Evolutionary conservation across 225 moss, liverwort and hornwort species (phyloP).

Genomic region (Sphagnum contortum): DNA sequence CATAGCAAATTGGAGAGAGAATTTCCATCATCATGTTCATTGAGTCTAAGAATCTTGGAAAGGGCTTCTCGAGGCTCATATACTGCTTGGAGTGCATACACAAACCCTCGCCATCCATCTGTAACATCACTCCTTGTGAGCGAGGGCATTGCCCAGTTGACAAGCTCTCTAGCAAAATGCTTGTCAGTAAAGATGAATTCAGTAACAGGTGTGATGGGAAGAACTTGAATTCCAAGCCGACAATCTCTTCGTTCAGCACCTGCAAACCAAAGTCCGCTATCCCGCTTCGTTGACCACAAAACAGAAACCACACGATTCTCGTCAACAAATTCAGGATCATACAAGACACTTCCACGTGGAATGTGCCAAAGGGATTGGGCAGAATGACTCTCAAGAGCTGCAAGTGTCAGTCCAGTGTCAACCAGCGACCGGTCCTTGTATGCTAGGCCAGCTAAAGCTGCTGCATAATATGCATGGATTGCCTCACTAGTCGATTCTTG

Average conservation of each 20-base stretch:
- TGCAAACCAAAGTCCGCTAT: slow-evolving; percentile 91
- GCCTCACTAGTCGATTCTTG: slow-evolving; percentile 96
- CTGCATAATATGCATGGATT: slow-evolving; percentile 82
- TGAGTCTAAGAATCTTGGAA: slow-evolving; percentile 30
- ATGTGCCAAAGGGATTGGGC: slow-evolving; percentile 79
- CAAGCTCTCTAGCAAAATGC: slow-evolving; percentile 62
- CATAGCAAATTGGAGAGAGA: slow-evolving; percentile 80
- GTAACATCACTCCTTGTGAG: slow-evolving; percentile 57
- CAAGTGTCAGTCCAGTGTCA: slow-evolving; percentile 57
- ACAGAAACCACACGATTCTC: slow-evolving; percentile 70
- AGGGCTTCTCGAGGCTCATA: slow-evolving; percentile 47
- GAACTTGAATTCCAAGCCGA: slow-evolving; percentile 77
- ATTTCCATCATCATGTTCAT: slow-evolving; percentile 76
- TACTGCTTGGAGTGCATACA: slow-evolving; percentile 69
- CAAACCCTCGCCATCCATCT: slow-evolving; percentile 77
- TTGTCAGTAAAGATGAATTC: slow-evolving; percentile 58
- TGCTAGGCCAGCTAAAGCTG: slow-evolving; percentile 61
- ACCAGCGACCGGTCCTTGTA: slow-evolving; percentile 59
- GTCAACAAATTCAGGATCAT: slow-evolving; percentile 65
- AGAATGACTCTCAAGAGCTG: slow-evolving; percentile 60
- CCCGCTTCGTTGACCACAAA: slow-evolving; percentile 93
- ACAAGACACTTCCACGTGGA: slow-evolving; percentile 34
- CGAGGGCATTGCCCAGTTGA: slow-evolving; percentile 57
- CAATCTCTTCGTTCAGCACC: slow-evolving; percentile 64
- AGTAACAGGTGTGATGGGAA: slow-evolving; percentile 77